Evolutionary conservation across 306 rosid species (phyloP).

Genomic region (Fragaria vesca): DNA sequence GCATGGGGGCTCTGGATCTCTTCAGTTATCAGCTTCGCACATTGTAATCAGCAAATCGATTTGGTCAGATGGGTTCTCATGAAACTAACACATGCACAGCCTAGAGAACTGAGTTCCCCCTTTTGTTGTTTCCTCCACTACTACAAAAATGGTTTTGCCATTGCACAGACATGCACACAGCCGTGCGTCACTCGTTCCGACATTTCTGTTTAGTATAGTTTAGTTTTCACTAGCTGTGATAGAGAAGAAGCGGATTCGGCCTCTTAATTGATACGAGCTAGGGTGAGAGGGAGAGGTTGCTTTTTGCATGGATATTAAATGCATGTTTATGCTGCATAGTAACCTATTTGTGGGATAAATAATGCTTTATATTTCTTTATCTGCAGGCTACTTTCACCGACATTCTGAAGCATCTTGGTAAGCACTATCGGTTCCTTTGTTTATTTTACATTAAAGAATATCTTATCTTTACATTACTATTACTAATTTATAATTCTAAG

Average conservation of each 20-base stretch:
- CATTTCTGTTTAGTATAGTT: neutral
- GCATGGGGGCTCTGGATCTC: neutral
- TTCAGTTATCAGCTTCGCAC: neutral
- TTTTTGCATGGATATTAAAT: conserved; percentile 1
- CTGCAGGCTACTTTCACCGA: conserved; percentile 98
- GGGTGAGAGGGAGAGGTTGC: neutral
- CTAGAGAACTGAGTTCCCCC: neutral
- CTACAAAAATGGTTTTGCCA: neutral
- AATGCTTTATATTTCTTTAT: conserved; percentile 7
- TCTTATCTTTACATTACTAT: neutral
- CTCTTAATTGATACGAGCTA: neutral
- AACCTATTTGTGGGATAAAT: neutral
- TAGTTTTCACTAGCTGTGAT: neutral
- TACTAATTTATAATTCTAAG: neutral
- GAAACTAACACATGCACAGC: neutral
- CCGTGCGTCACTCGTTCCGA: neutral
- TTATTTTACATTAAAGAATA: neutral
- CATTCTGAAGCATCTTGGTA: conserved; percentile 91
- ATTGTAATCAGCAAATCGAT: neutral
- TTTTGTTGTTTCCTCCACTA: neutral
- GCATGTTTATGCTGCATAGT: neutral
- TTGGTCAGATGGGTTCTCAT: neutral
- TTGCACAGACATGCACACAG: neutral
- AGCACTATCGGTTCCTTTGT: conserved; percentile 8
- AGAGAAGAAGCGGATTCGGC: neutral